phyloP scores from a whole-genome alignment of 805 yeast species.

The Saccharomycopsis schoenii region DNA sequence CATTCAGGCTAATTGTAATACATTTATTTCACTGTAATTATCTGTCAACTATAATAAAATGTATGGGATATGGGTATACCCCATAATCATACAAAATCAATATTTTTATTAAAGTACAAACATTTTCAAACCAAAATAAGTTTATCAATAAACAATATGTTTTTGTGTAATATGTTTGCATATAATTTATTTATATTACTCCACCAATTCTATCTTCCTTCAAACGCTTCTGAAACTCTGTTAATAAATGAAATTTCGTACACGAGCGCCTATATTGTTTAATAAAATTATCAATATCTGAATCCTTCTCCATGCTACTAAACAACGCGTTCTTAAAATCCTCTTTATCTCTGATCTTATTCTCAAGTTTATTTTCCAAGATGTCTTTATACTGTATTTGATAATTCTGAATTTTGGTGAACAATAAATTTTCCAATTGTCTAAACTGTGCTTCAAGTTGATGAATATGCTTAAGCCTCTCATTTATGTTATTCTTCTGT shows the following conservation, averaged over 20 bases:
- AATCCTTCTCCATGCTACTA: slow-evolving; percentile 1
- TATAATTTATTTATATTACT: background rate
- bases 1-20: background rate
- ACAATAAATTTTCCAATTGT: slow-evolving; percentile 5
- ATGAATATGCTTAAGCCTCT: background rate
- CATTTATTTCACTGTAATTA: background rate
- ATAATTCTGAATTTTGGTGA: background rate
- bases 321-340: slow-evolving; percentile 4
- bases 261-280: slow-evolving; percentile 2
- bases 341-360: slow-evolving; percentile 3
- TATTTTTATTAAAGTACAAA: no score
- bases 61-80: no score
- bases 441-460: slow-evolving; percentile 6
- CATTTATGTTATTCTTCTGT: slow-evolving; percentile 1
- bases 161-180: no score
- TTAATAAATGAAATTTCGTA: slow-evolving; percentile 1
- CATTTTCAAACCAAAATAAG: no score
- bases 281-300: slow-evolving; percentile 3
- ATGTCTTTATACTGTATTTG: slow-evolving; percentile 15
- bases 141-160: no score
- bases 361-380: slow-evolving; percentile 1
- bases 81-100: no score
- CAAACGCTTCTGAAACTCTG: slow-evolving; percentile 8
- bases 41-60: no score
- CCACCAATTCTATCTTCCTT: slow-evolving; percentile 15